Percentiles rank a stretch among this genome's conserved stretches.
These are phyloP conservation scores for Aspergillus sp. DNA, from an alignment of 2,329 filamentous ascomycete species.

Conservation along the genomic window DNA sequence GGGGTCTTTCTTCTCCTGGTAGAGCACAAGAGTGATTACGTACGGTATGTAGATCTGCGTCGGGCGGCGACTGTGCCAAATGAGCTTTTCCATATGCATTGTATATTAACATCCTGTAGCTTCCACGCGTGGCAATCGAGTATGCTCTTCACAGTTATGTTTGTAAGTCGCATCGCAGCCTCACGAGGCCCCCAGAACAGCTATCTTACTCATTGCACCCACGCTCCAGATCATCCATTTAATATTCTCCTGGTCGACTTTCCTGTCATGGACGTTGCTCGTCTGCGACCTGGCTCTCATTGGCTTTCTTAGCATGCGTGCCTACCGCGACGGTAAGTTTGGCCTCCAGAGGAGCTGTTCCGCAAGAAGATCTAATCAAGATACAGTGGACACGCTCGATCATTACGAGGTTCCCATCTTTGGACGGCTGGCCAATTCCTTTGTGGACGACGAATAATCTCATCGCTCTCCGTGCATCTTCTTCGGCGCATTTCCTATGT, in stretches of 20 bases:
- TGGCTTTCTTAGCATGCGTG: conserved; percentile 70
- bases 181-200: background rate
- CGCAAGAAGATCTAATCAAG: conserved; percentile 7
- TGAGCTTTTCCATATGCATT: background rate
- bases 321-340: conserved; percentile 75
- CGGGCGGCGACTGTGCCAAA: background rate
- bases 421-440: conserved; percentile 79
- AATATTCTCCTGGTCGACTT: conserved; percentile 78
- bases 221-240: conserved; percentile 70
- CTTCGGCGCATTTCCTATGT: background rate
- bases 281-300: conserved; percentile 74
- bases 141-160: conserved; percentile 71
- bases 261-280: conserved; percentile 82
- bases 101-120: conserved; percentile 44
- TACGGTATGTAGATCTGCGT: conserved; percentile 60
- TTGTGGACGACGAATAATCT: conserved; percentile 78
- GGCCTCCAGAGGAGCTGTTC: background rate
- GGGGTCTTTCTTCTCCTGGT: conserved; percentile 79
- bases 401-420: conserved; percentile 86
- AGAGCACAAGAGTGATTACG: conserved; percentile 96
- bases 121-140: conserved; percentile 97
- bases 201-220: conserved; percentile 28
- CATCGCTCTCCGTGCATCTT: background rate
- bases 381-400: conserved; percentile 59
- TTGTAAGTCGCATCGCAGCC: conserved; percentile 42